Base-by-base conservation (phyloP, 441 rosid species). In the Pelargonium myrrhifolium region DNA sequence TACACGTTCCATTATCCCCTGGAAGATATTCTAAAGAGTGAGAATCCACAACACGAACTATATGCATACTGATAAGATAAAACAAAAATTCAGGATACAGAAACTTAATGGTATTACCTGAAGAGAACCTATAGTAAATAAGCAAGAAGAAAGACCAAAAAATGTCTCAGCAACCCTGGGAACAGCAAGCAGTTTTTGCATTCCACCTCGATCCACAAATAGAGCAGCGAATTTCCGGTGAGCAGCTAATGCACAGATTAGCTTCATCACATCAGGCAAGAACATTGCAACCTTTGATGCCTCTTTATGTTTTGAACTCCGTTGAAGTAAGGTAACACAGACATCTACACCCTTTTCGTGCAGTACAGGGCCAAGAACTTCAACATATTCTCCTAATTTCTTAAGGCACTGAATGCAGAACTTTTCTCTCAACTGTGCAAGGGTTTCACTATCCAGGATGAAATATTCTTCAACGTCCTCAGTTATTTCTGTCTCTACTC, bases 1-100 rank as follows among this genome's bases (percentile, higher is more conserved):
- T 24, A 95, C 97, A 51, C 98, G 98, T 75, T 95, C 98, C 98
- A 95, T 92, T 69, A 92, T 92, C 40, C 92, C 98, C 99, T 95
- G 79, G 61, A 80, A 77, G 31, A 62, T 43, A 62, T 39, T 62
- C 7, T 14, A 64, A 3, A 65, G 67, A 22, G 67, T 68, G 40
- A 70, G 67, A 75, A 70, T 68, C 56, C 61, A 68, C 45, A 63
- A 21, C 1, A 69, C 20, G 39, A 26, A 56, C 15, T 64, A 75
- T 18, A 61, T 64, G 15, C 71, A 43, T 68, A 55, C 26, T 14
- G 70, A 20, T 43, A 9, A 3, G 37, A 17, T 15, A 59, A 1
- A 28, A 18, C 9, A 35, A 58, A 58, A 58, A 55, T 1, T 20
- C 12, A 21, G 61, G 61, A 56, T 5, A 14, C 6, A 71, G 15